Conservation (phyloP, 2,329 filamentous ascomycete species). For the Fusarium illudens region DNA sequence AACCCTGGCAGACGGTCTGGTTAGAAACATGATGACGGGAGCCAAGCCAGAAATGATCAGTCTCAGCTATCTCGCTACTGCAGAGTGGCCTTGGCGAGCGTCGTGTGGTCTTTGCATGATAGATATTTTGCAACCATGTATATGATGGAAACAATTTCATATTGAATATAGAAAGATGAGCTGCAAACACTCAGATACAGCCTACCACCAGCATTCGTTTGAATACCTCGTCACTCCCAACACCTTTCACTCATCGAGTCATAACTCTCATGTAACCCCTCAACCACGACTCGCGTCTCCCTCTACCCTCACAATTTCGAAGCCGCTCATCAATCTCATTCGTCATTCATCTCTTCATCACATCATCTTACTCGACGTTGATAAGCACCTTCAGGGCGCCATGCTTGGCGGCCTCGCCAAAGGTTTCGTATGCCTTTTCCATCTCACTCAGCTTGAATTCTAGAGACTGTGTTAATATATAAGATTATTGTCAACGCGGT, state of each 20-base stretch:
- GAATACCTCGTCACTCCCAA: not conserved
- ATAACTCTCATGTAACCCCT: not conserved
- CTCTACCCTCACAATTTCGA: not conserved
- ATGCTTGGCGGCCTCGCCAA: conserved; percentile 29
- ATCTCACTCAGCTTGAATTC: conserved; percentile 33
- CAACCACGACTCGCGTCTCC: conserved; percentile 1
- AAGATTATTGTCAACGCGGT: not conserved
- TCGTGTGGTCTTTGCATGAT: not conserved
- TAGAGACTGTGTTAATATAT: not conserved
- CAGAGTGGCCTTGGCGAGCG: not conserved
- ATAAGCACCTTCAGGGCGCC: conserved; percentile 33
- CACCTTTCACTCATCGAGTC: not conserved
- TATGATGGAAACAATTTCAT: not conserved
- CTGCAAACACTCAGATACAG: not conserved
- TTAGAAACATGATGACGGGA: not conserved
- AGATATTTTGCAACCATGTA: not conserved
- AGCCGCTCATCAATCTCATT: not conserved
- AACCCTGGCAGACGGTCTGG: not conserved
- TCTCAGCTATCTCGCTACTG: not conserved
- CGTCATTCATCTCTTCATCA: not conserved
- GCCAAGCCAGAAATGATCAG: not conserved
- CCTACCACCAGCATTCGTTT: not conserved
- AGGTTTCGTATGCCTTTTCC: conserved; percentile 32
- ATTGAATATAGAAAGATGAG: not conserved
- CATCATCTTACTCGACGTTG: conserved; percentile 21